Conservation (phyloP, 2,329 filamentous ascomycete genomes). For the Colletotrichum endophyticum region DNA sequence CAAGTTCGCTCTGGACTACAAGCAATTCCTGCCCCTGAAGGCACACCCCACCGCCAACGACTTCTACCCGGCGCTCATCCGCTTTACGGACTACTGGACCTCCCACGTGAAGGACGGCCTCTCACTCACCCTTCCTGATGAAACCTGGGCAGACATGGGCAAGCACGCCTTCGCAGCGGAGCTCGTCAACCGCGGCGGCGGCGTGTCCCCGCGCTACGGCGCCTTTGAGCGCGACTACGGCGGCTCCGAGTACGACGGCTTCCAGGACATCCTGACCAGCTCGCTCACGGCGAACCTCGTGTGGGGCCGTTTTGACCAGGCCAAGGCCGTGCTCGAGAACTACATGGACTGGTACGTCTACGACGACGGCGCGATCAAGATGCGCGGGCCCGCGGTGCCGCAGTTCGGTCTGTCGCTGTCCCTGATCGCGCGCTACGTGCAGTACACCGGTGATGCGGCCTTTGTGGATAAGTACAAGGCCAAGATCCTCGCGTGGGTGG, state of each 20-base stretch:
- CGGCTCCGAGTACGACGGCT: not conserved
- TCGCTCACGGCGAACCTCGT: not conserved
- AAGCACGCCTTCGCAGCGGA: not conserved
- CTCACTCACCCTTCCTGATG: not conserved
- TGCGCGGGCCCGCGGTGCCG: not conserved
- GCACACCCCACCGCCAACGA: not conserved
- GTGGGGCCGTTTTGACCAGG: not conserved
- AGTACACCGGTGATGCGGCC: not conserved
- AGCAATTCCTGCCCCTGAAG: not conserved
- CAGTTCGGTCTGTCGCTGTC: conserved; percentile 11
- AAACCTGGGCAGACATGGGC: not conserved
- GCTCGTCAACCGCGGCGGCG: not conserved
- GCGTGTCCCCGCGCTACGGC: not conserved
- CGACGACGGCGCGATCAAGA: conserved; percentile 27
- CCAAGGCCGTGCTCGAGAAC: not conserved
- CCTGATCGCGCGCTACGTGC: conserved; percentile 14
- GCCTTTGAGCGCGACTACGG: not conserved
- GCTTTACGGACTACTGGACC: not conserved
- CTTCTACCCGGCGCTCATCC: not conserved
- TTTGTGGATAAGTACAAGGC: not conserved
- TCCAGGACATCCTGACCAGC: not conserved
- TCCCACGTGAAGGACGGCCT: not conserved
- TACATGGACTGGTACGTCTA: conserved; percentile 48
- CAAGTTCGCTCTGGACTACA: not conserved
- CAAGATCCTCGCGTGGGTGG: conserved; percentile 2